phyloP scores from a whole-genome alignment of 179 eudicot genomes.

The Beta macrorhiza region DNA sequence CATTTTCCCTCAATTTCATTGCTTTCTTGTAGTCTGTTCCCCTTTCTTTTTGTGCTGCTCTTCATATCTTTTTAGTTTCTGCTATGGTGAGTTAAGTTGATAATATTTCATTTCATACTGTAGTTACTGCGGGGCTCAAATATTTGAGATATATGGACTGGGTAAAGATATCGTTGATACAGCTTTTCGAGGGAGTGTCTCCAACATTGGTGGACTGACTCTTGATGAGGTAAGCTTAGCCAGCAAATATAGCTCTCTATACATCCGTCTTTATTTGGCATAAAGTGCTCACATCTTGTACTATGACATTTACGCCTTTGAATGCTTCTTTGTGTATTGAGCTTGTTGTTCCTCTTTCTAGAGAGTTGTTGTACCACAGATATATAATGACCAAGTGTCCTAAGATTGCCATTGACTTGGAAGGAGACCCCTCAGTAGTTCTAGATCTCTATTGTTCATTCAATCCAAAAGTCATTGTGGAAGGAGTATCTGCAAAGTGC shows the following conservation, averaged over 20 bases:
- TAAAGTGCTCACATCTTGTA: slow-evolving; percentile 1
- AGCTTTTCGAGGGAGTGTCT: slow-evolving; percentile 83
- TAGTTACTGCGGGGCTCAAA: slow-evolving; percentile 99
- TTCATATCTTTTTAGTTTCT: neutral
- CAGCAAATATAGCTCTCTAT: neutral
- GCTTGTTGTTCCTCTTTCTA: neutral
- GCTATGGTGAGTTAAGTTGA: neutral
- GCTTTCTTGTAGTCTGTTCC: slow-evolving; percentile 16
- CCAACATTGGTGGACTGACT: slow-evolving; percentile 89
- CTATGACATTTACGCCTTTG: neutral
- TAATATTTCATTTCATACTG: slow-evolving; percentile 25
- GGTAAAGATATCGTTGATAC: slow-evolving; percentile 84
- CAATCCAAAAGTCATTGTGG: neutral
- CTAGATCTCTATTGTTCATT: neutral
- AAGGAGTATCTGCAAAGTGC: neutral
- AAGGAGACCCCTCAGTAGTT: neutral
- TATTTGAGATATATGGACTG: slow-evolving; percentile 94
- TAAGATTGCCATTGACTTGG: neutral
- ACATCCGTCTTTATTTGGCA: neutral
- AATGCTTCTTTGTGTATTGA: neutral
- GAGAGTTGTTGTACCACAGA: neutral
- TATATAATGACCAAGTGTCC: neutral
- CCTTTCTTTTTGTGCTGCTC: slow-evolving; percentile 3
- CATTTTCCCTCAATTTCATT: neutral
- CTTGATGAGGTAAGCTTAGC: slow-evolving; percentile 81